Base-by-base conservation (phyloP, 2,329 filamentous ascomycete species). In the Diaporthe sp. region DNA sequence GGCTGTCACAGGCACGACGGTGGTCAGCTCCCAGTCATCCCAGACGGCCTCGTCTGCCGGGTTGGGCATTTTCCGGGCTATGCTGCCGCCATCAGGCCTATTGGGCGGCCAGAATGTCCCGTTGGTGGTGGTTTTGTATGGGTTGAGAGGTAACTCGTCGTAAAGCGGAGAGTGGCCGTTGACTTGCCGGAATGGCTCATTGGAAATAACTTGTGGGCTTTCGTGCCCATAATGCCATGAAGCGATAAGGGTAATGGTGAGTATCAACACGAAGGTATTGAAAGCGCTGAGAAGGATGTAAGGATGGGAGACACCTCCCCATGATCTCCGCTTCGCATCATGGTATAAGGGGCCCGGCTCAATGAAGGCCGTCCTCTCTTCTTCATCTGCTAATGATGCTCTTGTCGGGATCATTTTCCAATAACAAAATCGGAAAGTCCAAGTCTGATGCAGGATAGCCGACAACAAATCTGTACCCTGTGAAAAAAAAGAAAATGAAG, bases 21-120 rank as follows among this genome's bases (percentile, higher is more conserved):
- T 79, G 50, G 71, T 79, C 53, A 78, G 73, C 69, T 82, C 81
- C 73, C 79, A 82, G 25, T 82, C 79, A 0, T 80, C 71, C 80
- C 80, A 83, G 0, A 79, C 25, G 13, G 75, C 77, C 55, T 83
- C 81, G 1, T 78, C 78, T 6, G 61, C 76, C 1, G 77, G 71
- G 35, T 82, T 81, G 3, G 81, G 81, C 75, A 81, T 77, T 8
- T 68, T 51, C 10, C 63, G 63, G 15, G 63, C 63, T 39, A 68
- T 17, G n/a, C 63, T 68, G 1, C 63, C 63, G 2, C 63, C 63
- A 17, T 53, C 63, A 6, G 63, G 63, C n/a, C 63, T 35, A 4
- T 68, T 15, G n/a, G 63, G 30, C 4, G 63, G 63, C 63, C 63
- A 68, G 47, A 68, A 68, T 2, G 63, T 68, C 30, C 63, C 63